Evolutionary conservation across 805 yeast species (phyloP).

Genomic region (Saturnispora quitensis): DNA sequence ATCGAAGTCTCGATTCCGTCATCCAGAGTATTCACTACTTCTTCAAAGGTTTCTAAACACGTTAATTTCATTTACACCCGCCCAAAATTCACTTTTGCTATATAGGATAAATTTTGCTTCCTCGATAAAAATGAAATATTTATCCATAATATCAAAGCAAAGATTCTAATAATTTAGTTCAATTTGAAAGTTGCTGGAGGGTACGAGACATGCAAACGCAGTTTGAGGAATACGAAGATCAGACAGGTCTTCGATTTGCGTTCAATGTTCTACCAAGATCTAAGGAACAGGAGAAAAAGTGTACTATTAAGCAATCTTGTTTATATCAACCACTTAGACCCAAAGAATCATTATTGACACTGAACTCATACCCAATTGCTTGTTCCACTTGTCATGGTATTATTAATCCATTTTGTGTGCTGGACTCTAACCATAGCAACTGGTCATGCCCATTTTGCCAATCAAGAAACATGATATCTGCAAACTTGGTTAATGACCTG

Average conservation of each 20-base stretch:
- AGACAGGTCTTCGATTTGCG: conserved; percentile 63
- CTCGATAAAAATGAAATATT: neutral
- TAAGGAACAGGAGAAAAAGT: conserved; percentile 42
- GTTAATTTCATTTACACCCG: neutral
- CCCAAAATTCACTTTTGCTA: neutral
- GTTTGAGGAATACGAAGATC: conserved; percentile 54
- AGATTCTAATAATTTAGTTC: neutral
- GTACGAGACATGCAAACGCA: conserved; percentile 9
- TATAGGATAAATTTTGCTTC: neutral
- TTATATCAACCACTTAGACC: conserved; percentile 51
- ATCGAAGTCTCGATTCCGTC: neutral
- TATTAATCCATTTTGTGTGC: conserved; percentile 41
- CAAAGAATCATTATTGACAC: conserved; percentile 29
- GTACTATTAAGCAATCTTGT: conserved; percentile 47
- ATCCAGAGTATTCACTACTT: neutral
- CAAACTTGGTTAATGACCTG: conserved; percentile 15
- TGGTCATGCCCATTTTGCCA: conserved; percentile 57
- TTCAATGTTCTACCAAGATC: conserved; percentile 59
- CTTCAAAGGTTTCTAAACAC: neutral
- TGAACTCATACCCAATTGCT: conserved; percentile 34
- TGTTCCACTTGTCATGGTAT: conserved; percentile 50
- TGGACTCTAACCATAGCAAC: conserved; percentile 23
- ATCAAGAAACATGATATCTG: conserved; percentile 34
- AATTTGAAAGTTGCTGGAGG: neutral
- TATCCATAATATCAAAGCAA: neutral